These are phyloP conservation scores for Ambrosia hybrid DNA, from an alignment of 140 eudicot genomes.

Conservation along the genomic window DNA sequence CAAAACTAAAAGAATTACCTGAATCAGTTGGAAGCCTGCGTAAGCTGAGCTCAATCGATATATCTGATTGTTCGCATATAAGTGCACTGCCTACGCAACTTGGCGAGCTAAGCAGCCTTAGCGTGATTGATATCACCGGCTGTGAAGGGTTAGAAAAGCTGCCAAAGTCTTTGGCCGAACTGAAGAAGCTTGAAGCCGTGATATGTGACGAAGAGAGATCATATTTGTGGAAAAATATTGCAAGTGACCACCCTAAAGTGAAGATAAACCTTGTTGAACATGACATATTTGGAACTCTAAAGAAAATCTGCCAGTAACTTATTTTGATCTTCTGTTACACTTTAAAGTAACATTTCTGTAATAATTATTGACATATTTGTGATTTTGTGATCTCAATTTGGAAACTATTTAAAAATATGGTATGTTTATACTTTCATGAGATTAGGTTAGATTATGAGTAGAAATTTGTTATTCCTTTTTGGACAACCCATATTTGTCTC, in stretches of 20 bases:
- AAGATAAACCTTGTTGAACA: conserved; percentile 1
- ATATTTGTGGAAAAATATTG: conserved; percentile 20
- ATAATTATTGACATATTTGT: neutral
- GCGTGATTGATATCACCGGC: conserved; percentile 23
- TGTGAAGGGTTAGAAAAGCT: conserved; percentile 25
- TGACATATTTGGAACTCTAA: conserved; percentile 5
- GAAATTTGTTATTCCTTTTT: too few species aligned
- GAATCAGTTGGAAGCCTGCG: conserved; percentile 26
- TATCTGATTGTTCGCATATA: conserved; percentile 27
- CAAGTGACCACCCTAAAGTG: neutral
- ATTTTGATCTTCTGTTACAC: neutral
- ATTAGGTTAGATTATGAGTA: neutral
- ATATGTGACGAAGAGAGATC: conserved; percentile 27
- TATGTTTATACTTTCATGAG: neutral
- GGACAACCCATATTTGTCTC: too few species aligned
- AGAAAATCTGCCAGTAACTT: neutral
- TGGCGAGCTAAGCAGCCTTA: conserved; percentile 27
- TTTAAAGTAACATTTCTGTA: neutral
- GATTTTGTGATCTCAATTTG: neutral
- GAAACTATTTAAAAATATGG: neutral
- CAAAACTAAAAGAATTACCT: conserved; percentile 22
- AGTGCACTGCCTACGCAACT: conserved; percentile 16
- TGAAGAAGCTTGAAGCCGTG: conserved; percentile 14
- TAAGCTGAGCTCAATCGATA: conserved; percentile 5
- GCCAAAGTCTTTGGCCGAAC: conserved; percentile 15